Evolutionary conservation across 2,329 filamentous ascomycete species (phyloP), one percentile per base, ranked within the genome.

Genomic region (Talaromyces sp.): DNA sequence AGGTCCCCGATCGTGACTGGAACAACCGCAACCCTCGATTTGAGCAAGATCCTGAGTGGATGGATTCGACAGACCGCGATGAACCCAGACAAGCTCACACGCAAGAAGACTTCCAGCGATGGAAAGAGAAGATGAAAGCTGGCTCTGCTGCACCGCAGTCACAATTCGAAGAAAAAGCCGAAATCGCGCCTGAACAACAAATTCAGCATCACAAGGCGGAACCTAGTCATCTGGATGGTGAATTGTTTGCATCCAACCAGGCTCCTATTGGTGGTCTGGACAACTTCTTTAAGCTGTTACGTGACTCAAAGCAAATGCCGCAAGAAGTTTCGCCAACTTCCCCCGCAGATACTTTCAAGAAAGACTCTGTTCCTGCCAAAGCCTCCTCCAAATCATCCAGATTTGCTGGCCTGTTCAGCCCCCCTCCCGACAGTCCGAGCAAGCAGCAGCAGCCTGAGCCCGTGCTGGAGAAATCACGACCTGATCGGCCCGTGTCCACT

Each of bases 41-140:
- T 65, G 92, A 96, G 71, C 87, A 90, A 65, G 91, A 96, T 57
- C 93, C 93, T 5, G 93, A 96, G 75, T 96, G 93, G 93, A 82
- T 96, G 75, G 92, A 96, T 71, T 84, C 88, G 62, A 86, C 87
- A 17, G 82, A 81, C 52, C 77, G 82, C 25, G 88, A 89, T 62
- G 88, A 91, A 57, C 86, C 88, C 68, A 79, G 84, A 39, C 85
- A 89, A 68, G 28, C 27, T 19, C 49, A 53, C 68, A 96, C 92
- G 0, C 88, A 91, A 69, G 92, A 96, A 71, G 93, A 97, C 67
- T 96, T 97, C 74, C 89, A 96, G 77, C 91, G 91, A 67, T 97
- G 93, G 87, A 96, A 96, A 82, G 91, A 96, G 68, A 84, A 84
- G 65, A 96, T 96, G 92, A 93, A 90, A 75, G 87, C 87, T 44